A percentile compares a stretch with the other conserved stretches of the same genome.
These are phyloP conservation scores for Metarhizium humberi DNA, from an alignment of 2,329 filamentous ascomycete genomes.

Conservation along the genomic window DNA sequence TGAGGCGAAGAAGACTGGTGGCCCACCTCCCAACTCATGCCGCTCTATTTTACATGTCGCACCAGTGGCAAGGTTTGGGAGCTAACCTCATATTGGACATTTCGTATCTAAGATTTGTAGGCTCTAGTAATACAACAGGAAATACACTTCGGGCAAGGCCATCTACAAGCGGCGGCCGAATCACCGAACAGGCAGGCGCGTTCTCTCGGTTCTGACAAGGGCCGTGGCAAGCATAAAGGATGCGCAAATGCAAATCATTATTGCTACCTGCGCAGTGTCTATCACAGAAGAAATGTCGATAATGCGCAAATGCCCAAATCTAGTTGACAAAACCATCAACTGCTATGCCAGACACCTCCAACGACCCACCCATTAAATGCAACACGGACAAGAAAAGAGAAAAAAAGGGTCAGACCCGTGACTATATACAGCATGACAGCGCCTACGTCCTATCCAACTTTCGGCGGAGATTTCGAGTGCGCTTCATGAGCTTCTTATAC, in stretches of 20 bases:
- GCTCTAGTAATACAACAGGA: neutral
- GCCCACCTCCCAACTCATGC: neutral
- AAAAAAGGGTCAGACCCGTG: constrained; percentile 9
- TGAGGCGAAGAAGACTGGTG: constrained; percentile 8
- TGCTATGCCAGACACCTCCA: constrained; percentile 22
- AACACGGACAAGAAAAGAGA: constrained; percentile 13
- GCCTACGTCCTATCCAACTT: constrained; percentile 61
- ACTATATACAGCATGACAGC: constrained; percentile 17
- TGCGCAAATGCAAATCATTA: constrained; percentile 16
- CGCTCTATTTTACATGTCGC: too few species aligned
- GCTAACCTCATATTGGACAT: neutral
- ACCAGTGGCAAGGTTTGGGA: neutral
- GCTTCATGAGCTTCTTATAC: constrained; percentile 98
- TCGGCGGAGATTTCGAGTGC: constrained; percentile 77
- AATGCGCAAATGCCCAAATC: constrained; percentile 19
- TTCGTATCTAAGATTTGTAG: neutral
- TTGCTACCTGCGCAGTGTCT: constrained; percentile 22
- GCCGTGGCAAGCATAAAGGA: neutral
- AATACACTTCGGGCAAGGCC: neutral
- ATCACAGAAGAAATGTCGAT: constrained; percentile 18
- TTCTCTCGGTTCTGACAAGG: neutral
- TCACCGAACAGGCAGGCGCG: neutral
- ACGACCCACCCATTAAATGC: constrained; percentile 17
- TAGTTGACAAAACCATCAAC: constrained; percentile 16
- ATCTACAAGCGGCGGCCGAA: neutral